Evolutionary conservation across 495 filamentous ascomycete species (phyloP).

Genomic region (Stereocaulon alpinum): DNA sequence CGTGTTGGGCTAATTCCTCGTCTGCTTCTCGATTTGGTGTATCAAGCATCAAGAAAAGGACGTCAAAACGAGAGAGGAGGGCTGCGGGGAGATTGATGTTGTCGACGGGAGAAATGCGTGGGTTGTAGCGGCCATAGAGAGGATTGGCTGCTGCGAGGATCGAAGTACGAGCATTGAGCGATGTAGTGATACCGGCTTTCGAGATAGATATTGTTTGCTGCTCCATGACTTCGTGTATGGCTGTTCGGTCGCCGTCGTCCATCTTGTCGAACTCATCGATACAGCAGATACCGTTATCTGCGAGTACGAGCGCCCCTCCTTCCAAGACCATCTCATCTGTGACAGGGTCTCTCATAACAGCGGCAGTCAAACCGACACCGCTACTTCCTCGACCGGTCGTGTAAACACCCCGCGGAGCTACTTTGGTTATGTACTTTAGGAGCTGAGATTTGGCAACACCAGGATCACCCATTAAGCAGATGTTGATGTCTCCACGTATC

Average conservation of each 20-base stretch:
- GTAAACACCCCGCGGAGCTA: slow-evolving; percentile 93
- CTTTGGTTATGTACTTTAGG: slow-evolving; percentile 96
- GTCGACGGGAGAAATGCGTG: slow-evolving; percentile 88
- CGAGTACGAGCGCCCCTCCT: slow-evolving; percentile 88
- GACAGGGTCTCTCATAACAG: slow-evolving; percentile 96
- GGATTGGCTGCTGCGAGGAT: slow-evolving; percentile 98
- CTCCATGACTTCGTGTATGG: slow-evolving; percentile 99
- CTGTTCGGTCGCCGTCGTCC: slow-evolving; percentile 92
- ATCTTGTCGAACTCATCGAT: slow-evolving; percentile 99
- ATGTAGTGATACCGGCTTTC: slow-evolving; percentile 94
- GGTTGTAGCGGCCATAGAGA: slow-evolving; percentile 95
- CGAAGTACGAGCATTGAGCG: slow-evolving; percentile 88
- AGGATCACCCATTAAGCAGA: slow-evolving; percentile 98
- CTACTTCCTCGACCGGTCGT: slow-evolving; percentile 93
- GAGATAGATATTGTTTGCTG: slow-evolving; percentile 98
- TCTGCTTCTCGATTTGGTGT: slow-evolving; percentile 79
- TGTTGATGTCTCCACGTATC: slow-evolving; percentile 96
- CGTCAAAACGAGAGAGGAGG: slow-evolving; percentile 89
- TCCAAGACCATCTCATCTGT: slow-evolving; percentile 99
- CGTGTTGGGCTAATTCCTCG: slow-evolving; percentile 89
- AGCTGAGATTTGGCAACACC: slow-evolving; percentile 98
- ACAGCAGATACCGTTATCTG: slow-evolving; percentile 97
- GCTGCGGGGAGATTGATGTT: slow-evolving; percentile 98
- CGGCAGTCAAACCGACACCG: slow-evolving; percentile 93
- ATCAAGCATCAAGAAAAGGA: slow-evolving; percentile 93